phyloP scores from a whole-genome alignment of 768 basidiomycete genomes.

The Grammothele lineata region DNA sequence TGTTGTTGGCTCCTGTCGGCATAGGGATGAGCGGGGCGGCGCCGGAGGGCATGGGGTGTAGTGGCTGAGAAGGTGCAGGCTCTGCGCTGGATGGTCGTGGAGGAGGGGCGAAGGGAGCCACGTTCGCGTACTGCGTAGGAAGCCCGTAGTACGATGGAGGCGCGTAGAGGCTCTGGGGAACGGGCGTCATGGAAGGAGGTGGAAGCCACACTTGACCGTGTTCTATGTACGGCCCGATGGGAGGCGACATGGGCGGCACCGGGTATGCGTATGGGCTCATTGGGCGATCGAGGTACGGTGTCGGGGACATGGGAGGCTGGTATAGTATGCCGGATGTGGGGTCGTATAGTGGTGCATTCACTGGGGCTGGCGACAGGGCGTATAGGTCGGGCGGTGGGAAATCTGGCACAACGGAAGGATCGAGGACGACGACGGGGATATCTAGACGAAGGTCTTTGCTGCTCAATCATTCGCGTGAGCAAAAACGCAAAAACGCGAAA shows the following conservation, averaged over 20 bases:
- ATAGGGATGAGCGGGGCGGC: constrained; percentile 23
- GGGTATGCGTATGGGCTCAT: constrained; percentile 34
- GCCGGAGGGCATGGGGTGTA: constrained; percentile 31
- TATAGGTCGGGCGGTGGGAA: constrained; percentile 22
- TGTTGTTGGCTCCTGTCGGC: constrained; percentile 3
- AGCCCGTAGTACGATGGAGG: constrained; percentile 5
- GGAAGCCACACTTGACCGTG: constrained; percentile 52
- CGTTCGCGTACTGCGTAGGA: constrained; percentile 8
- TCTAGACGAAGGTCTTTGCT: constrained; percentile 71
- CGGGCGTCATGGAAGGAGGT: constrained; percentile 8
- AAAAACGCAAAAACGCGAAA: constrained; percentile 1
- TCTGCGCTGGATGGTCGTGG: constrained; percentile 56
- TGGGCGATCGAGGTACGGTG: constrained; percentile 22
- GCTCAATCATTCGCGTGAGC: constrained; percentile 3
- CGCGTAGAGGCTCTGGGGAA: constrained; percentile 5
- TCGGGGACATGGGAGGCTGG: constrained; percentile 16
- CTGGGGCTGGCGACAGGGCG: constrained; percentile 21
- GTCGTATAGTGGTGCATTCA: constrained; percentile 8
- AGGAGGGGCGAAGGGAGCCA: constrained; percentile 25
- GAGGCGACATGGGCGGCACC: constrained; percentile 34
- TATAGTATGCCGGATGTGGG: constrained; percentile 11
- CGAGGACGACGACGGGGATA: constrained; percentile 60
- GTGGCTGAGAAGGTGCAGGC: constrained; percentile 30
- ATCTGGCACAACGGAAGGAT: constrained; percentile 57
- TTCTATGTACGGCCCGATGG: constrained; percentile 24